Percentiles rank a stretch among this genome's conserved stretches.
Evolutionary conservation across 352 stramenopile species (phyloP).

Genomic region (Phytophthora pinifolia): DNA sequence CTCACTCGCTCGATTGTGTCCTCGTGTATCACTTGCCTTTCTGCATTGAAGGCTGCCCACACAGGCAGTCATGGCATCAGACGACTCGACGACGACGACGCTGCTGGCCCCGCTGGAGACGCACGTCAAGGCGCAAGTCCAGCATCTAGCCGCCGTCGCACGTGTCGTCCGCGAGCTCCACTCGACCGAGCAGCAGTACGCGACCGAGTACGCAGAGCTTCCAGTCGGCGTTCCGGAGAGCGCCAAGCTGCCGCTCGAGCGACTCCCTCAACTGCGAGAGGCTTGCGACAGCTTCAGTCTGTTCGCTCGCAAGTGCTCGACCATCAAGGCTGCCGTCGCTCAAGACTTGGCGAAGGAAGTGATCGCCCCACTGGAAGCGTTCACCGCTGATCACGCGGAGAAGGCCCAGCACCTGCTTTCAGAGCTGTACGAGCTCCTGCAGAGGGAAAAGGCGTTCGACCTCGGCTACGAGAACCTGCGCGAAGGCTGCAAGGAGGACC

Average conservation of each 20-base stretch:
- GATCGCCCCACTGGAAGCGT: conserved; percentile 32
- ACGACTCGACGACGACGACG: conserved; percentile 7
- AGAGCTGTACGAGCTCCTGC: conserved; percentile 44
- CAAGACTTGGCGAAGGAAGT: conserved; percentile 33
- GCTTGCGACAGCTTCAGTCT: conserved; percentile 32
- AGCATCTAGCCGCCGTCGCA: conserved; percentile 25
- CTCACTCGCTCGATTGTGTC: conserved; percentile 1
- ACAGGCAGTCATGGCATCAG: conserved; percentile 12
- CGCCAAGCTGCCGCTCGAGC: conserved; percentile 3
- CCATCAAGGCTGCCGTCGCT: conserved; percentile 24
- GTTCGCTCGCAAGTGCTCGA: conserved; percentile 23
- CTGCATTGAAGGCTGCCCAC: conserved; percentile 13
- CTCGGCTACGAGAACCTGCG: conserved; percentile 25
- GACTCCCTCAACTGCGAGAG: conserved; percentile 22
- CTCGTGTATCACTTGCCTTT: conserved; percentile 20
- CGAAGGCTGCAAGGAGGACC: conserved; percentile 3
- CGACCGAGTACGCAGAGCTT: conserved; percentile 30
- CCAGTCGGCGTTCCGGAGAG: conserved; percentile 17
- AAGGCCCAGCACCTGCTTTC: conserved; percentile 42
- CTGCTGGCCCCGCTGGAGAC: conserved; percentile 30
- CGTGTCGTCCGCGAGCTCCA: conserved; percentile 40
- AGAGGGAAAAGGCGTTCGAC: conserved; percentile 43
- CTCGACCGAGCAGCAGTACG: conserved; percentile 39
- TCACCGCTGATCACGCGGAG: conserved; percentile 37
- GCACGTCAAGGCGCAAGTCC: conserved; percentile 32